A percentile compares a stretch with the other conserved stretches of the same genome.
Evolutionary conservation across 2,329 filamentous ascomycete genomes (phyloP).

Genomic region (Colletotrichum gigasporum): DNA sequence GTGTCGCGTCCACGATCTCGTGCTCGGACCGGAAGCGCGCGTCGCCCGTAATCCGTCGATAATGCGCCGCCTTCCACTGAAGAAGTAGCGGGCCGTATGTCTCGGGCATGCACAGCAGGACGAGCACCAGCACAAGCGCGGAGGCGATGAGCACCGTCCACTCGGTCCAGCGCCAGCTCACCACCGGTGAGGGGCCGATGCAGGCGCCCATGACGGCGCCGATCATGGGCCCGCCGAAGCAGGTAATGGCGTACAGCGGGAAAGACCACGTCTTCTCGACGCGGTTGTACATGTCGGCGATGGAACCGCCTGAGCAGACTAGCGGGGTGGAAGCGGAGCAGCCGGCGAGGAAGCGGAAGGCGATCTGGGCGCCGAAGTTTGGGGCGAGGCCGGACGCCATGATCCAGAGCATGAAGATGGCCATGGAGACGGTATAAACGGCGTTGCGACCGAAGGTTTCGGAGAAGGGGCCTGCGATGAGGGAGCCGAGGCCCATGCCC

Average conservation of each 20-base stretch:
- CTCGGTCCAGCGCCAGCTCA: slow-evolving; percentile 71
- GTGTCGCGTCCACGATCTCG: slow-evolving; percentile 61
- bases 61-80: slow-evolving; percentile 65
- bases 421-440: slow-evolving; percentile 50
- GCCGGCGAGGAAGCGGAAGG: slow-evolving; percentile 58
- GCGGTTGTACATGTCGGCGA: slow-evolving; percentile 49
- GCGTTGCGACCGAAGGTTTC: slow-evolving; percentile 50
- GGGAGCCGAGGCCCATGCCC: slow-evolving; percentile 47
- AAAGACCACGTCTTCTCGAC: slow-evolving; percentile 47
- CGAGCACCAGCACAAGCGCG: slow-evolving; percentile 61
- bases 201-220: slow-evolving; percentile 65
- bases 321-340: slow-evolving; percentile 56
- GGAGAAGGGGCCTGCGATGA: slow-evolving; percentile 48
- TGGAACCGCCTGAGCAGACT: slow-evolving; percentile 51
- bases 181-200: slow-evolving; percentile 65
- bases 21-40: slow-evolving; percentile 70
- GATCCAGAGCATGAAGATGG: slow-evolving; percentile 54
- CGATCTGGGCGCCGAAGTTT: slow-evolving; percentile 51
- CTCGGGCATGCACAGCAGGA: slow-evolving; percentile 71
- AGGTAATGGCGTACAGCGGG: slow-evolving; percentile 56
- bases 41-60: slow-evolving; percentile 70
- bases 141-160: slow-evolving; percentile 74
- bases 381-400: slow-evolving; percentile 54
- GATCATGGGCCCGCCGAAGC: slow-evolving; percentile 52
- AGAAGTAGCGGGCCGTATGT: slow-evolving; percentile 69